Percentiles rank a stretch among this genome's conserved stretches.
Conservation (phyloP, 768 basidiomycete species). For the Candolleomyces efflorescens region DNA sequence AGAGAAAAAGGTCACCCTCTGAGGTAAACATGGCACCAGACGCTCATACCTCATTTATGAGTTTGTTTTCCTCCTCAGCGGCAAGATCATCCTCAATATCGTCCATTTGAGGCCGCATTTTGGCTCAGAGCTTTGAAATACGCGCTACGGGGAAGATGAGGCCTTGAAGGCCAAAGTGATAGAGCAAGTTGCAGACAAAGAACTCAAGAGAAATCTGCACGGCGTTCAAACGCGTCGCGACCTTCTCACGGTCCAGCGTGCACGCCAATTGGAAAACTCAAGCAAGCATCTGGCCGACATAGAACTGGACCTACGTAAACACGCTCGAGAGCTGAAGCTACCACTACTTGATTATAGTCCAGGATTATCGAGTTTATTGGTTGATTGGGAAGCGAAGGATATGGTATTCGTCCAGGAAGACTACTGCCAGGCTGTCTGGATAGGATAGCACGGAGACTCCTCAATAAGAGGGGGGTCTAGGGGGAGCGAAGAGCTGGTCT, state of each 20-base stretch:
- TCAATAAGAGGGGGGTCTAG: slow-evolving; percentile 5
- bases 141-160: neutral
- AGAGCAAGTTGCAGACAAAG: neutral
- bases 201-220: neutral
- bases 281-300: too few relatives aligned
- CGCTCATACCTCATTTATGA: slow-evolving; percentile 74
- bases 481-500: slow-evolving; percentile 3
- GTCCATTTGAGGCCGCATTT: slow-evolving; percentile 52
- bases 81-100: slow-evolving; percentile 77
- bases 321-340: too few relatives aligned
- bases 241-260: slow-evolving; percentile 11
- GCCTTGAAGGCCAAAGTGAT: neutral
- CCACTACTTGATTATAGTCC: too few relatives aligned
- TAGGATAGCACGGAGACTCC: neutral
- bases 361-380: too few relatives aligned
- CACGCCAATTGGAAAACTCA: too few relatives aligned
- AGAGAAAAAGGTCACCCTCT: neutral
- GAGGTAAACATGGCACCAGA: neutral
- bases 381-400: too few relatives aligned
- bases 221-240: slow-evolving; percentile 10
- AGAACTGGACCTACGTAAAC: too few relatives aligned
- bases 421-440: too few relatives aligned
- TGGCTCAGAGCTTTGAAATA: neutral
- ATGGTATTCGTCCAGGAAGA: too few relatives aligned
- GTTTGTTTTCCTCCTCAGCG: slow-evolving; percentile 83